These are phyloP conservation scores for Beauveria varroae DNA, from an alignment of 2,329 filamentous ascomycete genomes.

Conservation along the genomic window DNA sequence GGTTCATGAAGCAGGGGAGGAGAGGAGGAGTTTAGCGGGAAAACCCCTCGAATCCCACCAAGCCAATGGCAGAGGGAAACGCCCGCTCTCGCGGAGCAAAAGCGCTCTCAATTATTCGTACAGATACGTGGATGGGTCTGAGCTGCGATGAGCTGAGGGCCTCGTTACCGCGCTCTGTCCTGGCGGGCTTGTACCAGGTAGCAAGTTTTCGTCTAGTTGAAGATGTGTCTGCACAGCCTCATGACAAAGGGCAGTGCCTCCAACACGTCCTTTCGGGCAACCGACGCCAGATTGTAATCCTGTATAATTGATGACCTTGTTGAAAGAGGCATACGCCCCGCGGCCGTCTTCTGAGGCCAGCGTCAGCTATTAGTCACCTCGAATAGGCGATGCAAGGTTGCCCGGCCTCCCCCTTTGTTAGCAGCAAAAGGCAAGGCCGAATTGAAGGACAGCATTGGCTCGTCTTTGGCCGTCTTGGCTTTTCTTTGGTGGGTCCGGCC, in stretches of 20 bases:
- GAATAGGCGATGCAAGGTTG: background rate
- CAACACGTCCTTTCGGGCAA: too few relatives aligned
- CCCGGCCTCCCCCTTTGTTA: background rate
- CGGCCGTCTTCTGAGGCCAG: background rate
- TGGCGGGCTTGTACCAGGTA: too few relatives aligned
- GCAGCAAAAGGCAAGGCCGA: too few relatives aligned
- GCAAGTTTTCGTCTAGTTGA: too few relatives aligned
- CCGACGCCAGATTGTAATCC: too few relatives aligned
- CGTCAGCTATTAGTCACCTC: background rate
- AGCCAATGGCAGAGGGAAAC: background rate
- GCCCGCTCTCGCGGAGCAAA: background rate
- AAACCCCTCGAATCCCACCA: background rate
- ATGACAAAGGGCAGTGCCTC: background rate
- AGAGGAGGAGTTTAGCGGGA: background rate
- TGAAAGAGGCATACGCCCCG: background rate
- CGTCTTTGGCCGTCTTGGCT: background rate
- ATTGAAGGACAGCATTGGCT: too few relatives aligned
- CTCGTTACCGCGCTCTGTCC: background rate
- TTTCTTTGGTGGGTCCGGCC: conserved; percentile 4
- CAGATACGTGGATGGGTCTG: background rate
- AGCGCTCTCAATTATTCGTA: background rate
- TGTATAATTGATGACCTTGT: too few relatives aligned
- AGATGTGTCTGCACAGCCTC: background rate
- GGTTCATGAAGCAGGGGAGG: background rate
- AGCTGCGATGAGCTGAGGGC: background rate